Percentiles rank a stretch among this genome's conserved stretches.
Evolutionary conservation across 164 flowering plant genomes (phyloP).

Genomic region (Platanus orientalis): DNA sequence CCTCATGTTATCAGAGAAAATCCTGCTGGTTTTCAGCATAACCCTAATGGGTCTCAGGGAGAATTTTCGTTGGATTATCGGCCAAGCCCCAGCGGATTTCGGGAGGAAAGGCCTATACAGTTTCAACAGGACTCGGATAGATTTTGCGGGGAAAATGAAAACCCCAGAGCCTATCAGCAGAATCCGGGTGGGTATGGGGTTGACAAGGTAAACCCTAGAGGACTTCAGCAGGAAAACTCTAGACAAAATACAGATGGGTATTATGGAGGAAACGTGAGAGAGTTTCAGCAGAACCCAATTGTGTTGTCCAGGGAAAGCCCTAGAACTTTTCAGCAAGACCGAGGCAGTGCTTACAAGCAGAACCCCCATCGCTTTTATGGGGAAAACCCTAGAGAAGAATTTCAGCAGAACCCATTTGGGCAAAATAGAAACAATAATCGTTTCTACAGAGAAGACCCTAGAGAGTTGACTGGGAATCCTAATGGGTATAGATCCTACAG

Average conservation of each 20-base stretch:
- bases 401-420: slow-evolving; percentile 14
- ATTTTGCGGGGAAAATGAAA: slow-evolving; percentile 9
- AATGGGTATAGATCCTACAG: slow-evolving; percentile 8
- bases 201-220: slow-evolving; percentile 8
- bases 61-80: neutral
- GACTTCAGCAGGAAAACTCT: slow-evolving; percentile 8
- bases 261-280: no score
- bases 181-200: slow-evolving; percentile 1
- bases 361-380: neutral
- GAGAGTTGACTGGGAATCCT: slow-evolving; percentile 4
- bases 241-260: no score
- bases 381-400: slow-evolving; percentile 7
- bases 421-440: slow-evolving; percentile 13
- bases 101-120: neutral
- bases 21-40: neutral
- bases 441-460: slow-evolving; percentile 4
- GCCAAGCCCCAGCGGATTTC: neutral
- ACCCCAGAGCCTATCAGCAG: slow-evolving; percentile 8
- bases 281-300: no score
- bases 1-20: neutral
- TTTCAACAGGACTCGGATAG: slow-evolving; percentile 13
- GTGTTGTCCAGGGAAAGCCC: no score
- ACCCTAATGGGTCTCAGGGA: neutral
- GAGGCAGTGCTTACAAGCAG: no score
- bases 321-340: no score